phyloP scores from a whole-genome alignment of 441 rosid species.

The Populus hybrid region DNA sequence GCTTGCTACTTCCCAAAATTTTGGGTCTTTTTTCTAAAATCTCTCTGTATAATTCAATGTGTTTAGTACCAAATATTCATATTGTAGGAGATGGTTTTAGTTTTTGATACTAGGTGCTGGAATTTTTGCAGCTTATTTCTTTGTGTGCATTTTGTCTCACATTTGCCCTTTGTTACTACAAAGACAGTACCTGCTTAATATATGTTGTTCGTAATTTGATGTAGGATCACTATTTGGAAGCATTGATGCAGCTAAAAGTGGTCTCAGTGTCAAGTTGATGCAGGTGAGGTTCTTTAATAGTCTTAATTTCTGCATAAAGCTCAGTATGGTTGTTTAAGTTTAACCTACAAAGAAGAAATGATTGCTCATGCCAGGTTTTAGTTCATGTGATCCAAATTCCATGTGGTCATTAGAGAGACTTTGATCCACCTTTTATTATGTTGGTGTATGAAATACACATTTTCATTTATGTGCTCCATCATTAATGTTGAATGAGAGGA shows the following conservation, averaged over 20 bases:
- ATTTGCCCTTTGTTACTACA: background rate
- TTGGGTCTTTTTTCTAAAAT: background rate
- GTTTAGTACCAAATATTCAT: background rate
- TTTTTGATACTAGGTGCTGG: background rate
- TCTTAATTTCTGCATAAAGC: background rate
- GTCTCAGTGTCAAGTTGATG: conserved; percentile 81
- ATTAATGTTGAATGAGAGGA: conserved; percentile 1
- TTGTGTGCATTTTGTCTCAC: background rate
- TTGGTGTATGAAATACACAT: background rate
- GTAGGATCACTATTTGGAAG: conserved; percentile 90
- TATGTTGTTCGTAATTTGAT: conserved; percentile 18
- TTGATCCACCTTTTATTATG: background rate
- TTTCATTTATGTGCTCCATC: background rate
- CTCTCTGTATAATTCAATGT: background rate
- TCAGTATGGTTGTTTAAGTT: background rate
- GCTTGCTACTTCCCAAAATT: background rate
- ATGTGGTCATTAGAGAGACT: background rate
- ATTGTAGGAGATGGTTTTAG: background rate
- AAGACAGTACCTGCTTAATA: conserved; percentile 10
- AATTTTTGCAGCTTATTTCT: background rate
- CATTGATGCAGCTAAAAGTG: conserved; percentile 58
- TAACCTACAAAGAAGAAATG: background rate
- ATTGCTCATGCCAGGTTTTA: background rate
- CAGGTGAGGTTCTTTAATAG: conserved; percentile 45
- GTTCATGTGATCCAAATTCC: background rate